Evolutionary conservation across 2,329 filamentous ascomycete genomes (phyloP).

Genomic region (Chrysosporium queenslandicum): DNA sequence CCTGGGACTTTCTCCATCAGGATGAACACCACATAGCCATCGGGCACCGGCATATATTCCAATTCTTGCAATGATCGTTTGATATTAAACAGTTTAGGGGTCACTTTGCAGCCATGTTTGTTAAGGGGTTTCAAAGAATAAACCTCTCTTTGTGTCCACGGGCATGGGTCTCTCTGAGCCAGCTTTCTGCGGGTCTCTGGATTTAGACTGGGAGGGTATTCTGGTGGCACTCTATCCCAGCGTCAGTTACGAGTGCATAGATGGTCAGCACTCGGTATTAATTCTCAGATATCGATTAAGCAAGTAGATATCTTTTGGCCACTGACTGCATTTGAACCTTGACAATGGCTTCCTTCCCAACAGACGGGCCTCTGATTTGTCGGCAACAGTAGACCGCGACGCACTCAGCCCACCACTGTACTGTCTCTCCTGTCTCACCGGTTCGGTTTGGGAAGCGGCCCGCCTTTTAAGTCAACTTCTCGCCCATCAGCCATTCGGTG

Average conservation of each 20-base stretch:
- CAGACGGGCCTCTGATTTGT: background rate
- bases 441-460: background rate
- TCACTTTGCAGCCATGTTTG: constrained; percentile 1
- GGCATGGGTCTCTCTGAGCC: background rate
- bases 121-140: background rate
- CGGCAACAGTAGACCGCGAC: background rate
- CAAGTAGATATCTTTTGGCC: background rate
- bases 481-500: background rate
- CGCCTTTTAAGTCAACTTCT: background rate
- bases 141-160: background rate
- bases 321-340: constrained; percentile 10
- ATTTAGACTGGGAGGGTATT: background rate
- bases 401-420: background rate
- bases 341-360: constrained; percentile 4
- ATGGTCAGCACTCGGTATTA: no score
- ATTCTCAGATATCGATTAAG: no score
- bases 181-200: background rate
- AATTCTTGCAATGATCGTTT: background rate
- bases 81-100: background rate
- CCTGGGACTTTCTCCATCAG: constrained; percentile 14
- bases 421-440: background rate
- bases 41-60: constrained; percentile 4
- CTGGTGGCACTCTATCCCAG: background rate
- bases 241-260: no score
- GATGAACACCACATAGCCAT: constrained; percentile 10